Evolutionary conservation across 495 filamentous ascomycete species (phyloP).

Genomic region (Penicillium chermesinum): DNA sequence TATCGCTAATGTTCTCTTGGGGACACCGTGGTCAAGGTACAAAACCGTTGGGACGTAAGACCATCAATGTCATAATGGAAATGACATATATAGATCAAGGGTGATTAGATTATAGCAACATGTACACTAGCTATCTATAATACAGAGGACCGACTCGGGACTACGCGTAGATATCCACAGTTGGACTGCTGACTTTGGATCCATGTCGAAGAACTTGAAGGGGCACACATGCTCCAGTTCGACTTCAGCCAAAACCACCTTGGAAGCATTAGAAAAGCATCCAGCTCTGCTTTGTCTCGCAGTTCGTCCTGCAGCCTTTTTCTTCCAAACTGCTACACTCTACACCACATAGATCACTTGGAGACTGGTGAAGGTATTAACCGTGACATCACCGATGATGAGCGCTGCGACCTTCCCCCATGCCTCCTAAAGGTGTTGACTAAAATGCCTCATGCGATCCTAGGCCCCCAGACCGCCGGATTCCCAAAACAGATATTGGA

Average conservation of each 20-base stretch:
- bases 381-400: background rate
- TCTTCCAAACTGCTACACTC: background rate
- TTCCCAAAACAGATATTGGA: background rate
- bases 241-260: too few relatives aligned
- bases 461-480: background rate
- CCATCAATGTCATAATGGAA: background rate
- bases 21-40: constrained; percentile 15
- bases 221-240: too few relatives aligned
- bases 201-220: too few relatives aligned
- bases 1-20: constrained; percentile 7
- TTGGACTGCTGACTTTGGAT: too few relatives aligned
- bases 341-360: background rate
- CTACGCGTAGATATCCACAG: too few relatives aligned
- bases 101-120: background rate
- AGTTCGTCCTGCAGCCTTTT: background rate
- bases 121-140: too few relatives aligned
- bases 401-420: background rate
- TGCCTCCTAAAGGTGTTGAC: background rate
- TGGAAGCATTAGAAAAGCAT: too few relatives aligned
- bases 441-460: background rate
- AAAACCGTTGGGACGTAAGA: background rate
- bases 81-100: too few relatives aligned
- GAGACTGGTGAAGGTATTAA: background rate
- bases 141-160: too few relatives aligned
- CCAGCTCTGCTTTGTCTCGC: too few relatives aligned